Conservation (phyloP, 495 filamentous ascomycete species). For the Neurospora sp. region DNA sequence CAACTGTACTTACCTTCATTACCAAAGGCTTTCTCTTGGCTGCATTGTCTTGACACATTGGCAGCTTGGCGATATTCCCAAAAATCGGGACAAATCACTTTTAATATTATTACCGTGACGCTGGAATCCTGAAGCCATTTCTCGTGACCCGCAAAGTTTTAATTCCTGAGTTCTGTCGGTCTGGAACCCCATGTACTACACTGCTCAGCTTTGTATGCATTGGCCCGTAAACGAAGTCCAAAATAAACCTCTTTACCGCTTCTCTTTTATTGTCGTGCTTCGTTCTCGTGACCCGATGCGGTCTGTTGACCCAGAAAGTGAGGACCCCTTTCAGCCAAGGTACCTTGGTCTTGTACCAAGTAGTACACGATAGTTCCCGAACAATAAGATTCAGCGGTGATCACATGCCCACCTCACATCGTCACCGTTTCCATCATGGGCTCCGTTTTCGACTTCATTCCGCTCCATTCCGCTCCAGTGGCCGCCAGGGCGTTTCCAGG, state of each 20-base stretch:
- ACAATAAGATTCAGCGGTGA: constrained; percentile 6
- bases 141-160: background rate
- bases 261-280: constrained; percentile 1
- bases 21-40: background rate
- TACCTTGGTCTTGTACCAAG: background rate
- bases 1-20: background rate
- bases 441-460: background rate
- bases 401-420: constrained; percentile 13
- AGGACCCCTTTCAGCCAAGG: background rate
- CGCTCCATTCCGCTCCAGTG: background rate
- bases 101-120: background rate
- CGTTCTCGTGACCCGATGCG: constrained; percentile 7
- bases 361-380: constrained; percentile 5
- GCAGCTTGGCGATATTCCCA: background rate
- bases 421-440: background rate
- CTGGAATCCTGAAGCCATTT: background rate
- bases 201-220: background rate
- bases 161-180: background rate
- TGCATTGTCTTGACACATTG: background rate
- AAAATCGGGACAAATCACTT: background rate
- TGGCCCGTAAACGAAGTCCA: background rate
- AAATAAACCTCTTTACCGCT: constrained; percentile 7
- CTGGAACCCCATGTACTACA: background rate
- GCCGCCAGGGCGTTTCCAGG: background rate
- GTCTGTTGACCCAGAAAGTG: background rate